These are phyloP conservation scores for Knufia fluminis DNA, from an alignment of 2,329 filamentous ascomycete species.

Conservation along the genomic window DNA sequence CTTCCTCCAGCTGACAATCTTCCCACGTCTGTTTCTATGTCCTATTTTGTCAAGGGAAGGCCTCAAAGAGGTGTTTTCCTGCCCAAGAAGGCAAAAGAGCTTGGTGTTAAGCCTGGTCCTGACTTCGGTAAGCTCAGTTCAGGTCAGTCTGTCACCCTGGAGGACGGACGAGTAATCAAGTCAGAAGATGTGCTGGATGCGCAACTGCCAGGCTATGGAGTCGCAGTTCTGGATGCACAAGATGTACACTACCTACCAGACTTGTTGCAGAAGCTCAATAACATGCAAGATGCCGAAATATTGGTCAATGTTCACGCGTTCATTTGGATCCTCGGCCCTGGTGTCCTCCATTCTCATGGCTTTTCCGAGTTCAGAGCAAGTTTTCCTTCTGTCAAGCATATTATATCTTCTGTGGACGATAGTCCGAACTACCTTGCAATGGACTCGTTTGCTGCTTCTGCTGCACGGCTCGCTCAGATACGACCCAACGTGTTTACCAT, in stretches of 20 bases:
- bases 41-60: conserved; percentile 75
- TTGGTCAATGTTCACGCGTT: conserved; percentile 60
- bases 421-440: conserved; percentile 68
- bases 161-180: conserved; percentile 60
- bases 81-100: conserved; percentile 49
- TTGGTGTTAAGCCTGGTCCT: conserved; percentile 53
- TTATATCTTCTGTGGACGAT: conserved; percentile 65
- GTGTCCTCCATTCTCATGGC: conserved; percentile 52
- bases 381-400: conserved; percentile 56
- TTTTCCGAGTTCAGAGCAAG: conserved; percentile 62
- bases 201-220: conserved; percentile 56
- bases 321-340: conserved; percentile 72
- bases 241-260: conserved; percentile 58
- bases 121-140: conserved; percentile 53
- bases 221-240: conserved; percentile 74
- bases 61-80: conserved; percentile 74
- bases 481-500: conserved; percentile 65
- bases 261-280: conserved; percentile 53
- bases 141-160: conserved; percentile 55
- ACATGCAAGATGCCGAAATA: conserved; percentile 36
- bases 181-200: conserved; percentile 78
- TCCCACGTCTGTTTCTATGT: conserved; percentile 61
- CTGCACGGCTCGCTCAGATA: conserved; percentile 60
- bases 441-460: conserved; percentile 55
- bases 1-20: conserved; percentile 55